Evolutionary conservation across 2,329 filamentous ascomycete species (phyloP).

Genomic region (Didymella pinodella): DNA sequence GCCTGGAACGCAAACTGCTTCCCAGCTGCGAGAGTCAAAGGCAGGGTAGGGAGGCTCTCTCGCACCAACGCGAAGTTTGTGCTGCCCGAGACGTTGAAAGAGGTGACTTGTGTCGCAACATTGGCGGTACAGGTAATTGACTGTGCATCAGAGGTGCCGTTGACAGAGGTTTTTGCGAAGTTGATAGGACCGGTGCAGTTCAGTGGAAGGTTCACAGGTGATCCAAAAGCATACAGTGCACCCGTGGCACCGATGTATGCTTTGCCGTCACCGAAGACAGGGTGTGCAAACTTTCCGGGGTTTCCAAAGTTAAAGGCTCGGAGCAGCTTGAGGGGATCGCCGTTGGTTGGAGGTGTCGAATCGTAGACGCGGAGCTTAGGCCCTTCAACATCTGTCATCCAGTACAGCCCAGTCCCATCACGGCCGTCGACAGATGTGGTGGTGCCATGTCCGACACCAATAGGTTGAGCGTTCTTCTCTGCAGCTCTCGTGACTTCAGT

Average conservation of each 20-base stretch:
- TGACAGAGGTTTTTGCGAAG: slow-evolving; percentile 59
- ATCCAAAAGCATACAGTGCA: slow-evolving; percentile 64
- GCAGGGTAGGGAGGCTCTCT: slow-evolving; percentile 28
- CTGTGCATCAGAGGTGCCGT: slow-evolving; percentile 42
- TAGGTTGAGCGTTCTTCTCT: slow-evolving; percentile 60
- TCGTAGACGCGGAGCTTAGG: slow-evolving; percentile 62
- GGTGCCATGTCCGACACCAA: slow-evolving; percentile 66
- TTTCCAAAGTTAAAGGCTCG: slow-evolving; percentile 62
- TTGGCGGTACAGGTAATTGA: slow-evolving; percentile 60
- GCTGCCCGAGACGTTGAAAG: slow-evolving; percentile 50
- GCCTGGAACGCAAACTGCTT: slow-evolving; percentile 56
- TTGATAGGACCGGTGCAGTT: slow-evolving; percentile 61
- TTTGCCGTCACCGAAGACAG: slow-evolving; percentile 65
- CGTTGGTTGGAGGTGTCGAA: slow-evolving; percentile 55
- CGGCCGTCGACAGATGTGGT: slow-evolving; percentile 64
- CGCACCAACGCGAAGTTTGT: slow-evolving; percentile 50
- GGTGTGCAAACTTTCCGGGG: slow-evolving; percentile 64
- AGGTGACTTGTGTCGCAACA: slow-evolving; percentile 54
- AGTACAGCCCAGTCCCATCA: slow-evolving; percentile 64
- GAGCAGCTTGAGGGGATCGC: slow-evolving; percentile 58
- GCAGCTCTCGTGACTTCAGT: slow-evolving; percentile 62
- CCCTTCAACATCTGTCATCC: slow-evolving; percentile 65
- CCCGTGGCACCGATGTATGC: slow-evolving; percentile 65
- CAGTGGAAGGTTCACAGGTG: slow-evolving; percentile 62
- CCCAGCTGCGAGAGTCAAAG: slow-evolving; percentile 48